Conservation (phyloP, 2,329 filamentous ascomycete species). For the Verticillium longisporum region DNA sequence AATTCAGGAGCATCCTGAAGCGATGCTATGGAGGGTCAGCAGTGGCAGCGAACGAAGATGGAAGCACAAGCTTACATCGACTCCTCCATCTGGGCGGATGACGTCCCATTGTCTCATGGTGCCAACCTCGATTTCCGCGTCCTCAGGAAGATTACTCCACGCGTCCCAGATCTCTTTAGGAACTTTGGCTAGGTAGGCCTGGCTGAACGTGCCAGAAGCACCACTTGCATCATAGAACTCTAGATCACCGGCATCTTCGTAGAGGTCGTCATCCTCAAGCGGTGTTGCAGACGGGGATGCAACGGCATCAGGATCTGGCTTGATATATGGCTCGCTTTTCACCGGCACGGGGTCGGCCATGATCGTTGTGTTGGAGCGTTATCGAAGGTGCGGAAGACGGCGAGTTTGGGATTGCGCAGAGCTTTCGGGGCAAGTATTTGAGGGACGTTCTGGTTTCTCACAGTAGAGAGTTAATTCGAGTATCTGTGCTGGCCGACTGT, state of each 20-base stretch:
- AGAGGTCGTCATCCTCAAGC: slow-evolving; percentile 60
- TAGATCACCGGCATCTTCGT: slow-evolving; percentile 51
- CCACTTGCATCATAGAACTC: slow-evolving; percentile 44
- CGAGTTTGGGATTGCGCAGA: not conserved
- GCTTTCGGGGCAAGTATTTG: not conserved
- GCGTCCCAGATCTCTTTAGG: slow-evolving; percentile 76
- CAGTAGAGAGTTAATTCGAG: no score
- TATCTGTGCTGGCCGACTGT: not conserved
- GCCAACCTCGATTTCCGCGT: slow-evolving; percentile 76
- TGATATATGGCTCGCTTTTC: slow-evolving; percentile 30
- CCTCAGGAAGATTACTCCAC: slow-evolving; percentile 69
- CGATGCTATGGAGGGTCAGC: slow-evolving; percentile 24
- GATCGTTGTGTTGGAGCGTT: not conserved
- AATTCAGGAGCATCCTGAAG: slow-evolving; percentile 61
- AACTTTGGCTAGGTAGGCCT: slow-evolving; percentile 64
- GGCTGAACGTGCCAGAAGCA: slow-evolving; percentile 10
- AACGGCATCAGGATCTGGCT: slow-evolving; percentile 41
- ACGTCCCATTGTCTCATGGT: slow-evolving; percentile 59
- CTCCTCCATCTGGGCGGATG: slow-evolving; percentile 43
- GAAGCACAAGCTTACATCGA: slow-evolving; percentile 16
- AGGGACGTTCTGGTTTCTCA: not conserved
- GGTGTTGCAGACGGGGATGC: slow-evolving; percentile 23
- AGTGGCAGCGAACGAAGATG: not conserved
- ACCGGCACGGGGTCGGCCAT: slow-evolving; percentile 13
- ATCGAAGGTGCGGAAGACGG: not conserved